Conservation (phyloP, 768 basidiomycete genomes). For the Termitomyces sp. region DNA sequence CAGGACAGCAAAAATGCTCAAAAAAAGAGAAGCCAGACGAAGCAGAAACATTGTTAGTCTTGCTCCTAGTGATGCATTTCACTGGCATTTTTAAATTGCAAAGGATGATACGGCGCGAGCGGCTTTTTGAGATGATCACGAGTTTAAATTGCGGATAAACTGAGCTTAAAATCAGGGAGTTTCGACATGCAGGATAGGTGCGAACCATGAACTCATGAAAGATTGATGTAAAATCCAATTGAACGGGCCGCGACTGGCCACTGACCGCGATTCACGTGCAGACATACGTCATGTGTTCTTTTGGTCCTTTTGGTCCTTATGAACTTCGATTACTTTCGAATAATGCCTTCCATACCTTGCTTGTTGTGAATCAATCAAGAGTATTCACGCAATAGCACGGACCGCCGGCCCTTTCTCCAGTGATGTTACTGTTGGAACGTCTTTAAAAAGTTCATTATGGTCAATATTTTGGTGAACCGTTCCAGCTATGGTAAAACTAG, state of each 20-base stretch:
- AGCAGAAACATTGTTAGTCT: conserved; percentile 2
- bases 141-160: conserved; percentile 2
- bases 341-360: background rate
- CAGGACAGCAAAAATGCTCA: conserved; percentile 8
- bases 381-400: background rate
- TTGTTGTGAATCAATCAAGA: background rate
- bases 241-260: background rate
- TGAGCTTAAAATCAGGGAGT: background rate
- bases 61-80: background rate
- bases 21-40: conserved; percentile 7
- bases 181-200: background rate
- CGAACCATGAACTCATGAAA: background rate
- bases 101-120: background rate
- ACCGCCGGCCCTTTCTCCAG: background rate
- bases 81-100: background rate
- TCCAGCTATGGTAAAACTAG: background rate
- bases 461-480: background rate
- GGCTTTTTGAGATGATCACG: conserved; percentile 1
- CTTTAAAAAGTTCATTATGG: background rate
- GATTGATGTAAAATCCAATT: background rate
- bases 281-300: background rate
- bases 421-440: background rate
- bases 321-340: background rate
- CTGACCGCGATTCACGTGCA: background rate
- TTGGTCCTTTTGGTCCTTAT: background rate